Conservation (phyloP, 1,139 yeast genomes). For the Protomyces inundatus region DNA sequence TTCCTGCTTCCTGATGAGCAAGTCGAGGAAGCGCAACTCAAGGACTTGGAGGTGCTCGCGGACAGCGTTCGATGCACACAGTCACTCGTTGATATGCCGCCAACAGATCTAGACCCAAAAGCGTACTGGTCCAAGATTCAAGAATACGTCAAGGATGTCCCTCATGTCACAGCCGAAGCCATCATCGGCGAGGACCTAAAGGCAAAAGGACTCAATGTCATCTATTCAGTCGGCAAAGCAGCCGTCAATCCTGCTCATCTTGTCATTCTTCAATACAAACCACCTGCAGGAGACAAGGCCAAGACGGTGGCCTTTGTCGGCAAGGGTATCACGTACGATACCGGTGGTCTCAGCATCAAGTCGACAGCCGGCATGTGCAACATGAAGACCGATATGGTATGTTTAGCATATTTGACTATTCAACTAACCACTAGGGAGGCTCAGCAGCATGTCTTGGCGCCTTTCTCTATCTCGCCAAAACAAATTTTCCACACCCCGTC, state of each 20-base stretch:
- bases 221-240: slow-evolving; percentile 17
- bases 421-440: slow-evolving; percentile 22
- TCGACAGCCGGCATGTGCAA: slow-evolving; percentile 16
- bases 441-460: slow-evolving; percentile 26
- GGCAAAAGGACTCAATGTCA: background rate
- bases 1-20: slow-evolving; percentile 3
- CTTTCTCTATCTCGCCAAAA: slow-evolving; percentile 5
- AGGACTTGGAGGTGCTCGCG: background rate
- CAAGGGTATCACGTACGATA: slow-evolving; percentile 26
- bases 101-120: slow-evolving; percentile 4
- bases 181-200: slow-evolving; percentile 9
- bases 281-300: background rate
- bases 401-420: background rate
- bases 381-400: slow-evolving; percentile 19
- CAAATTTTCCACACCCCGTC: slow-evolving; percentile 11
- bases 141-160: background rate
- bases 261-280: slow-evolving; percentile 4
- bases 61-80: slow-evolving; percentile 2
- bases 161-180: slow-evolving; percentile 5
- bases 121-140: slow-evolving; percentile 2
- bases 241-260: slow-evolving; percentile 13
- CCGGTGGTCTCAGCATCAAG: slow-evolving; percentile 27
- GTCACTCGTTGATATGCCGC: slow-evolving; percentile 6
- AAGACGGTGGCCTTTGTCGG: slow-evolving; percentile 25
- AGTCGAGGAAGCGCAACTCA: background rate